Evolutionary conservation across 1,284 basidiomycete species (phyloP).

Genomic region (Earliella scabrosa): DNA sequence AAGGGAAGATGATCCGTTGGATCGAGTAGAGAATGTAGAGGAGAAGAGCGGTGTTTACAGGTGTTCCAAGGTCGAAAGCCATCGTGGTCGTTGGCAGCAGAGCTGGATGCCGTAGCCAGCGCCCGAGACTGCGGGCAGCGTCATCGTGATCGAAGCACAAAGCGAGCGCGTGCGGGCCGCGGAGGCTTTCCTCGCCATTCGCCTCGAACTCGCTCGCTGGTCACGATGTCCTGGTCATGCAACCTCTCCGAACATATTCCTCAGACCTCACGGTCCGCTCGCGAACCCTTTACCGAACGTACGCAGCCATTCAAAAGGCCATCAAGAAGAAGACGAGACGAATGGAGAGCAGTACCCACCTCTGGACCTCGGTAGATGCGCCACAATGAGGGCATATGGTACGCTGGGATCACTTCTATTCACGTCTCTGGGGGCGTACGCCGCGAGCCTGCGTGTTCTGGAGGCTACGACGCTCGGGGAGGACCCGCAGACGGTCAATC

Average conservation of each 20-base stretch:
- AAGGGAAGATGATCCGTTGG: constrained; percentile 74
- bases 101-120: background rate
- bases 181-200: background rate
- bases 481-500: constrained; percentile 44
- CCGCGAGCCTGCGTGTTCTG: constrained; percentile 26
- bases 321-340: background rate
- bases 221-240: constrained; percentile 23
- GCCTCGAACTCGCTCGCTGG: background rate
- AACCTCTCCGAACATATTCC: background rate
- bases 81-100: constrained; percentile 21
- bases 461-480: constrained; percentile 36
- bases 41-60: constrained; percentile 76
- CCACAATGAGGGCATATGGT: constrained; percentile 6
- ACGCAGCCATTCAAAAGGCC: constrained; percentile 4
- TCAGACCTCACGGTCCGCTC: background rate
- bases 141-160: constrained; percentile 6
- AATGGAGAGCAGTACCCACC: background rate
- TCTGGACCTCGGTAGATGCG: background rate
- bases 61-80: constrained; percentile 59
- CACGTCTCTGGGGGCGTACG: background rate
- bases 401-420: background rate
- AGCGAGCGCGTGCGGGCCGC: constrained; percentile 9
- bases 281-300: too few species aligned
- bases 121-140: background rate
- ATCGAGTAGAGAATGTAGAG: constrained; percentile 81